These are phyloP conservation scores for Diophrys appendiculata DNA, from an alignment of 73 alveolate species.

Conservation along the genomic window DNA sequence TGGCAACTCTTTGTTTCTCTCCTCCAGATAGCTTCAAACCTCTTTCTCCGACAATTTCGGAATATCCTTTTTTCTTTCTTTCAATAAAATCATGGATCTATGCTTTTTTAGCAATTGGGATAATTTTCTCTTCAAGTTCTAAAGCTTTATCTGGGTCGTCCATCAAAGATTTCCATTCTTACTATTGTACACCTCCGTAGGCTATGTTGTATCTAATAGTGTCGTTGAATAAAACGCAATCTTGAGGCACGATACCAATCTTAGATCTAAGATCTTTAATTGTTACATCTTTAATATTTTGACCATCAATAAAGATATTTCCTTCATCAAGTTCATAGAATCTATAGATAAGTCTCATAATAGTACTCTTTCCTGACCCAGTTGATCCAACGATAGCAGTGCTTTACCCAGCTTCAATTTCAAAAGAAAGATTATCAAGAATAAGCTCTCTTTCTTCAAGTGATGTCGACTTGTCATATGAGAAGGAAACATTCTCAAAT, in stretches of 20 bases:
- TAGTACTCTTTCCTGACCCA: conserved; percentile 85
- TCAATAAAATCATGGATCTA: conserved; percentile 60
- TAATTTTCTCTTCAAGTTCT: conserved; percentile 26
- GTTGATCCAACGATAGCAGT: conserved; percentile 84
- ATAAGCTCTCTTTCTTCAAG: conserved; percentile 18
- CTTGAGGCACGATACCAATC: conserved; percentile 70
- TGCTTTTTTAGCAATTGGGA: conserved; percentile 56
- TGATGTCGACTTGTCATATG: conserved; percentile 46
- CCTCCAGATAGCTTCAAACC: conserved; percentile 81
- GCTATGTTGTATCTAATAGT: conserved; percentile 70
- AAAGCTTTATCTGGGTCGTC: conserved; percentile 38
- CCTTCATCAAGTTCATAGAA: conserved; percentile 73
- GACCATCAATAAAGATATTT: conserved; percentile 57
- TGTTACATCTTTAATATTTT: conserved; percentile 45
- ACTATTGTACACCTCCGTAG: conserved; percentile 68
- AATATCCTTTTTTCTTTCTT: conserved; percentile 50
- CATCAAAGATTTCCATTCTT: conserved; percentile 29
- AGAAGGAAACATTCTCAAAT: conserved; percentile 49
- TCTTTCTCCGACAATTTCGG: conserved; percentile 70
- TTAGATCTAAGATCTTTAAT: conserved; percentile 54
- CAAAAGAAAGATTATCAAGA: conserved; percentile 39
- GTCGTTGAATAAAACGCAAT: conserved; percentile 74
- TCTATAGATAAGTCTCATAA: conserved; percentile 74
- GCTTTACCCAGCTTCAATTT: conserved; percentile 63
- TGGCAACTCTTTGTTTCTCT: conserved; percentile 75